A percentile compares a stretch with the other conserved stretches of the same genome.
Evolutionary conservation across 164 flowering plant species (phyloP).

Genomic region (Annona cherimola): DNA sequence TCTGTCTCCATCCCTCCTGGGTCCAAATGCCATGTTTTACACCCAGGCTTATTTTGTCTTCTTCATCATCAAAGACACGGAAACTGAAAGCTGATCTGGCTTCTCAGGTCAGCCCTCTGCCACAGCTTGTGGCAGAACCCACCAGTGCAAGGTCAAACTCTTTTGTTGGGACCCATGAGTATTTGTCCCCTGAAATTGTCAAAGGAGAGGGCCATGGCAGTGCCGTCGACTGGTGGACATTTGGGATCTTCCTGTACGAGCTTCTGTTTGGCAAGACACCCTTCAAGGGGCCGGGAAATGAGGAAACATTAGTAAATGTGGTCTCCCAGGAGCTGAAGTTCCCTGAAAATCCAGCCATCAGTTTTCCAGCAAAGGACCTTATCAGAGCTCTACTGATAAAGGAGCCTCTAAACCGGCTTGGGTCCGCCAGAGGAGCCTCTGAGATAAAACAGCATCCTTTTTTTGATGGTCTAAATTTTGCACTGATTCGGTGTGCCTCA

Average conservation of each 20-base stretch:
- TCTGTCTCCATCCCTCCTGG: constrained; percentile 77
- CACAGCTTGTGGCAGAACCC: constrained; percentile 89
- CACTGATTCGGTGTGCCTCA: constrained; percentile 60
- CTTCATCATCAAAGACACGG: constrained; percentile 41
- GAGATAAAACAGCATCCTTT: constrained; percentile 81
- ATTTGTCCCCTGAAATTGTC: constrained; percentile 86
- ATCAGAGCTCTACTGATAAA: constrained; percentile 55
- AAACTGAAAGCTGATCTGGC: constrained; percentile 42
- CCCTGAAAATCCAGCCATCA: constrained; percentile 50
- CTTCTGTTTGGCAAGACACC: constrained; percentile 77
- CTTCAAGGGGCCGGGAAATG: constrained; percentile 66
- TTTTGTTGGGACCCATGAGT: constrained; percentile 90
- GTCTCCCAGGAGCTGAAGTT: constrained; percentile 61
- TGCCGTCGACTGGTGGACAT: constrained; percentile 95
- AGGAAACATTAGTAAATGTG: constrained; percentile 67
- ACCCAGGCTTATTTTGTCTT: constrained; percentile 30
- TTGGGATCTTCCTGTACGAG: constrained; percentile 78
- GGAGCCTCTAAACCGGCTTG: constrained; percentile 73
- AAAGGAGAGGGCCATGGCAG: constrained; percentile 87
- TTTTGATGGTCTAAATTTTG: constrained; percentile 85
- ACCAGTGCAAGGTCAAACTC: constrained; percentile 81
- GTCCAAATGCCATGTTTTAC: constrained; percentile 68
- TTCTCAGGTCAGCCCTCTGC: constrained; percentile 46
- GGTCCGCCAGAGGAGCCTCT: constrained; percentile 71
- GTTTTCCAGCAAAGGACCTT: constrained; percentile 64